A percentile compares a stretch with the other conserved stretches of the same genome.
phyloP scores from a whole-genome alignment of 495 filamentous ascomycete genomes.

The Pyrenopolyporus hunteri region DNA sequence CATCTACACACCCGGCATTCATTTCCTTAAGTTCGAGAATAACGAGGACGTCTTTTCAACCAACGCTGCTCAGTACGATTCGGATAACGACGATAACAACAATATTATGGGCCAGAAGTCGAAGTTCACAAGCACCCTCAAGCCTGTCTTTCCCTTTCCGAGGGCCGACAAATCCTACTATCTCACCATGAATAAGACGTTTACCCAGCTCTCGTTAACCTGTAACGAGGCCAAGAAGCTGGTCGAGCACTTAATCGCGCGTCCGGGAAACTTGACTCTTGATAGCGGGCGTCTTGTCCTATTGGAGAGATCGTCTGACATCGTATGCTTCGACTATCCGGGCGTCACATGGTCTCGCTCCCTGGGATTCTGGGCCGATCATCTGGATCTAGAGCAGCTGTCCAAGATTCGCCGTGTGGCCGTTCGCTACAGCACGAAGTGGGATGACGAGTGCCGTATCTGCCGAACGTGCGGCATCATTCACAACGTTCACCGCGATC shows the following conservation, averaged over 20 bases:
- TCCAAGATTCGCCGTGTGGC: slow-evolving; percentile 39
- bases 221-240: slow-evolving; percentile 34
- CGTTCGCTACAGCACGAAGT: slow-evolving; percentile 41
- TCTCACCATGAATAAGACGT: slow-evolving; percentile 32
- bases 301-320: slow-evolving; percentile 34
- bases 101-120: too few relatives aligned
- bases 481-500: slow-evolving; percentile 24
- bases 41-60: neutral
- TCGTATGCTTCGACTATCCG: slow-evolving; percentile 43
- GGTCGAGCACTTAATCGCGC: slow-evolving; percentile 23
- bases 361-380: slow-evolving; percentile 31
- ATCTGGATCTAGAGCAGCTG: slow-evolving; percentile 38
- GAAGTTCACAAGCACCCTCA: slow-evolving; percentile 25
- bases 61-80: too few relatives aligned
- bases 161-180: slow-evolving; percentile 41
- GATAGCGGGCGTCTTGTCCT: slow-evolving; percentile 36
- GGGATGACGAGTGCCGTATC: slow-evolving; percentile 37
- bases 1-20: slow-evolving; percentile 40
- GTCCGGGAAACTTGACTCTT: slow-evolving; percentile 32
- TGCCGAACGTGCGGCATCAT: slow-evolving; percentile 38
- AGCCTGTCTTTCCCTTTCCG: slow-evolving; percentile 27
- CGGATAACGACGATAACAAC: too few relatives aligned
- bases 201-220: slow-evolving; percentile 24
- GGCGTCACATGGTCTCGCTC: slow-evolving; percentile 17
- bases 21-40: slow-evolving; percentile 41